These are phyloP conservation scores for Solanum acaule DNA, from an alignment of 257 asterid genomes.

Conservation along the genomic window DNA sequence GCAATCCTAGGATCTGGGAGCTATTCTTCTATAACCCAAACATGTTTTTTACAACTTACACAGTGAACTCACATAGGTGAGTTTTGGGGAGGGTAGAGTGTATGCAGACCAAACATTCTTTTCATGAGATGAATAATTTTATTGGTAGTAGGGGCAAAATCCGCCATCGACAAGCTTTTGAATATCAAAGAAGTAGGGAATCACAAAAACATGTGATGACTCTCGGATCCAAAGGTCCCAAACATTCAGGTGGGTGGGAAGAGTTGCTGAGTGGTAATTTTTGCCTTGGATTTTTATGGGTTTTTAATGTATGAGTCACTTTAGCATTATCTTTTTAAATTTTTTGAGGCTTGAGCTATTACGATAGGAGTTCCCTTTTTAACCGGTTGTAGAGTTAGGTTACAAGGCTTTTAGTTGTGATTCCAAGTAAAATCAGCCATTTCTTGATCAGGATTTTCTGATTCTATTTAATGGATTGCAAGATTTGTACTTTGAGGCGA, in stretches of 20 bases:
- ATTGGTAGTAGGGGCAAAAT: background rate
- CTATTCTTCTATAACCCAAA: background rate
- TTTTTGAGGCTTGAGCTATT: background rate
- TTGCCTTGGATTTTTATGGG: background rate
- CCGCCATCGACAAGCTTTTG: background rate
- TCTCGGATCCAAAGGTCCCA: background rate
- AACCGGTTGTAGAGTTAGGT: background rate
- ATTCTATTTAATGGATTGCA: background rate
- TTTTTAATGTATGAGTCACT: background rate
- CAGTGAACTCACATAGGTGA: background rate
- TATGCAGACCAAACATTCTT: background rate
- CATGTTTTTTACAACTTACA: background rate
- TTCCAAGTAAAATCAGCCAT: background rate
- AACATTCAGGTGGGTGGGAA: background rate
- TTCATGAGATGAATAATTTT: background rate
- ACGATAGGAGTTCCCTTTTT: background rate
- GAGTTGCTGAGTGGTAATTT: background rate
- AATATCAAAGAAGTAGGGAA: background rate
- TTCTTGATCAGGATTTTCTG: background rate
- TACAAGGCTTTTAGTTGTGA: background rate
- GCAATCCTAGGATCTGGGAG: background rate
- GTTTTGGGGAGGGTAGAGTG: background rate
- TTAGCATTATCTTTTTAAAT: background rate
- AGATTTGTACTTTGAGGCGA: background rate
- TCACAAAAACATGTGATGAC: background rate